A percentile compares a stretch with the other conserved stretches of the same genome.
Conservation (phyloP, 257 asterid species). For the Craterostigma plantagineum region DNA sequence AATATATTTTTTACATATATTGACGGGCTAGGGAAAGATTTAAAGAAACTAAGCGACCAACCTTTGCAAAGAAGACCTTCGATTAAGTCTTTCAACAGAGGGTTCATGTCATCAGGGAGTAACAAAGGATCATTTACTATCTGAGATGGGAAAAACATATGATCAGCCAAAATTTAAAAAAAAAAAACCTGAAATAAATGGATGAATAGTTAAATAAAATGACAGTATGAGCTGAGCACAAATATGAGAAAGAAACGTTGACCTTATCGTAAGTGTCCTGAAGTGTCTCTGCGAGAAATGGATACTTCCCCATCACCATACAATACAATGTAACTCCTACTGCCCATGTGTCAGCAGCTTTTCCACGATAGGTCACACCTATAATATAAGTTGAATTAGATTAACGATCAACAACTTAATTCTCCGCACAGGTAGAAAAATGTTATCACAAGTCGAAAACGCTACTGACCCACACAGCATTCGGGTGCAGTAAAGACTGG, state of each 20-base stretch:
- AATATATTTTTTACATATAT: too few relatives aligned
- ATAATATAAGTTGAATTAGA: constrained; percentile 1
- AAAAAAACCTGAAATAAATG: neutral
- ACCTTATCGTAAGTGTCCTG: constrained; percentile 97
- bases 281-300: constrained; percentile 86
- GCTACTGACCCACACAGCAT: constrained; percentile 68
- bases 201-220: neutral
- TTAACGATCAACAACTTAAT: neutral
- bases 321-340: constrained; percentile 83
- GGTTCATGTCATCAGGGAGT: constrained; percentile 61
- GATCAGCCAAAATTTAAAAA: too few relatives aligned
- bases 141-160: constrained; percentile 18
- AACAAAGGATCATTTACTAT: constrained; percentile 57
- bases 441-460: constrained; percentile 1
- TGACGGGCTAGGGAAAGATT: too few relatives aligned
- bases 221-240: too few relatives aligned
- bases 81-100: constrained; percentile 49
- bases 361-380: constrained; percentile 57
- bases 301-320: constrained; percentile 53
- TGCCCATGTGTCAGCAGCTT: constrained; percentile 88
- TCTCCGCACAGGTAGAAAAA: too few relatives aligned
- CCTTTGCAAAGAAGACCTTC: constrained; percentile 98
- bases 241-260: neutral
- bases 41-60: neutral
- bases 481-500: constrained; percentile 99